phyloP scores from a whole-genome alignment of 2,329 filamentous ascomycete species.

The Hypoxylon sp. region DNA sequence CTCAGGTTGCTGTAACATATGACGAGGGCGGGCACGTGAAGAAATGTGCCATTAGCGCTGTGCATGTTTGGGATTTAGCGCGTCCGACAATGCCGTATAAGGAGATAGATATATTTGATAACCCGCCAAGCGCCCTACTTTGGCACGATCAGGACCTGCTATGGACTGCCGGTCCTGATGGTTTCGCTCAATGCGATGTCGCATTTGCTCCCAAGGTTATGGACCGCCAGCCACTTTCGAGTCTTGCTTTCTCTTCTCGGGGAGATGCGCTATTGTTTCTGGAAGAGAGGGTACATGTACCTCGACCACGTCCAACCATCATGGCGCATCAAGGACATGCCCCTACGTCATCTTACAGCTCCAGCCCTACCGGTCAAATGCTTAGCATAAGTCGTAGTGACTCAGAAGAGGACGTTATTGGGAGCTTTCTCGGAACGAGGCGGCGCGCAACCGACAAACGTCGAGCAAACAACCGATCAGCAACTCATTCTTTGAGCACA shows the following conservation, averaged over 20 bases:
- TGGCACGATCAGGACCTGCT: conserved; percentile 77
- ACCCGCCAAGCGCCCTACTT: conserved; percentile 69
- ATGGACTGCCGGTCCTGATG: conserved; percentile 76
- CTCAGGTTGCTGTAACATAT: conserved; percentile 74
- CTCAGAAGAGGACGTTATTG: conserved; percentile 75
- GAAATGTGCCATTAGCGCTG: conserved; percentile 69
- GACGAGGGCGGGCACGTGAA: conserved; percentile 68
- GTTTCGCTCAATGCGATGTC: conserved; percentile 76
- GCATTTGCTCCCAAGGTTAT: conserved; percentile 74
- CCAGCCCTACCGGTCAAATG: conserved; percentile 65
- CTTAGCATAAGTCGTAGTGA: conserved; percentile 73
- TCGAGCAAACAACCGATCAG: conserved; percentile 61
- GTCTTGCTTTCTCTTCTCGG: conserved; percentile 71
- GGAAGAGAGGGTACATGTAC: conserved; percentile 67
- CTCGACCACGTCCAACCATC: conserved; percentile 57
- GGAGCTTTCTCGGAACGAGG: conserved; percentile 69
- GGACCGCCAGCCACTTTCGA: conserved; percentile 73
- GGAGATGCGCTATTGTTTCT: conserved; percentile 74
- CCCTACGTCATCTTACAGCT: conserved; percentile 62
- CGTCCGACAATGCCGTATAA: conserved; percentile 77
- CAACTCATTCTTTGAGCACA: conserved; percentile 64
- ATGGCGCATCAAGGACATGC: conserved; percentile 44
- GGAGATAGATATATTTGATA: conserved; percentile 73
- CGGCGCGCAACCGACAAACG: conserved; percentile 60
- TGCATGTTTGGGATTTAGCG: conserved; percentile 79